Conservation (phyloP, 2,329 filamentous ascomycete species). For the Penicillium sp. region DNA sequence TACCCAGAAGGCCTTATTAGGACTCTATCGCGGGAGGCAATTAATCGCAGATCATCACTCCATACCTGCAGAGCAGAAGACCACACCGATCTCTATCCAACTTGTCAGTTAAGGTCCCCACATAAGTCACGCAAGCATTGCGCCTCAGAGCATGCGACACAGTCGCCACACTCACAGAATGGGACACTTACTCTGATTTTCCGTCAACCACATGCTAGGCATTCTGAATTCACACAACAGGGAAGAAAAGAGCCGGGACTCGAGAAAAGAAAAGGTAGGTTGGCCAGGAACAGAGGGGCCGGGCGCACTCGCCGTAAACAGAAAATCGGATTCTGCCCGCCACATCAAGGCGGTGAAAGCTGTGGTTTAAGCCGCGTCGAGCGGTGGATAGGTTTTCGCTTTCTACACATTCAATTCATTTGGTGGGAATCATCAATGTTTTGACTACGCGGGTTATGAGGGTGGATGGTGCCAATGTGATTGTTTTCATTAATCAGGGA, state of each 20-base stretch:
- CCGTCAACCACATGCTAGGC: slow-evolving; percentile 94
- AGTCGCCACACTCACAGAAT: background rate
- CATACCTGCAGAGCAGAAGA: slow-evolving; percentile 96
- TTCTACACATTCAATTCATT: slow-evolving; percentile 1
- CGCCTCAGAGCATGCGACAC: background rate
- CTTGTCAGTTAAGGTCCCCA: slow-evolving; percentile 18
- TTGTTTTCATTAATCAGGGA: background rate
- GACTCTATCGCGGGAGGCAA: background rate
- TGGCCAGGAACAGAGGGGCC: background rate
- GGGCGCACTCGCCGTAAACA: slow-evolving; percentile 13
- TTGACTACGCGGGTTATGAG: background rate
- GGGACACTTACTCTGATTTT: slow-evolving; percentile 77
- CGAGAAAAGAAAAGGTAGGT: background rate
- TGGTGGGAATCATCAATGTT: background rate
- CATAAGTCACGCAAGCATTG: background rate
- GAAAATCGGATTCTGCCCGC: slow-evolving; percentile 17
- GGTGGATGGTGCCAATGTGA: background rate
- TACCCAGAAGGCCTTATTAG: background rate
- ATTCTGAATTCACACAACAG: slow-evolving; percentile 47
- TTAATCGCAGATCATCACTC: background rate
- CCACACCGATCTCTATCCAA: slow-evolving; percentile 83
- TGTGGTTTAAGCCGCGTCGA: slow-evolving; percentile 9
- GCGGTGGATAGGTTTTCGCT: slow-evolving; percentile 19
- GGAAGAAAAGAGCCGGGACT: background rate
- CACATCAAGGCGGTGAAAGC: slow-evolving; percentile 11